A percentile compares a stretch with the other conserved stretches of the same genome.
Conservation (phyloP, 345 rosid species). For the Kandelia obovata region DNA sequence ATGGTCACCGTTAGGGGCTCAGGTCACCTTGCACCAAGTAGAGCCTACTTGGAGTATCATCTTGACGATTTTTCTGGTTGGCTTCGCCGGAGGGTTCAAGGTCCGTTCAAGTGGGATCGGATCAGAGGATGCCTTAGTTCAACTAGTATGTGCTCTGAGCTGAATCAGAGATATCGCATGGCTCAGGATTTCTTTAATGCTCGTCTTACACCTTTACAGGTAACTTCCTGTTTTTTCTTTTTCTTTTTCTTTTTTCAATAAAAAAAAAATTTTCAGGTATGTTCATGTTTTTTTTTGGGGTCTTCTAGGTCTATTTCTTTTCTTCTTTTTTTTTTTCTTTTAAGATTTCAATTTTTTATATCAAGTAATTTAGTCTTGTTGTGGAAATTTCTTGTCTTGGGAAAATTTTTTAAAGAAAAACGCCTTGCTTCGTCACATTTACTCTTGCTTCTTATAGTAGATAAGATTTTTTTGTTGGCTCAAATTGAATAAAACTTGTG, state of each 20-base stretch:
- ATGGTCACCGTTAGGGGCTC: slow-evolving; percentile 75
- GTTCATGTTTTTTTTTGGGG: background rate
- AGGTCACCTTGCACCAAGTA: slow-evolving; percentile 69
- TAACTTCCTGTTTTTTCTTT: slow-evolving; percentile 1
- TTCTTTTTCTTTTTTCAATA: background rate
- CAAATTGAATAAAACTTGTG: too few species aligned
- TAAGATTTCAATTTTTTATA: background rate
- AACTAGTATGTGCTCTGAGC: slow-evolving; percentile 58
- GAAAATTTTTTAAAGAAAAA: background rate
- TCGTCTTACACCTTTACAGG: slow-evolving; percentile 75
- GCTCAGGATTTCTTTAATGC: slow-evolving; percentile 92
- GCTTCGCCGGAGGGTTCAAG: slow-evolving; percentile 65
- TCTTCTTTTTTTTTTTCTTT: background rate
- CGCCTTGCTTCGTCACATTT: too few species aligned
- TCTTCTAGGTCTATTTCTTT: background rate
- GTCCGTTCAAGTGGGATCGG: slow-evolving; percentile 76
- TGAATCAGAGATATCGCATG: slow-evolving; percentile 69
- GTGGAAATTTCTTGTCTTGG: background rate
- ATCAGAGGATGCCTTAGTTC: slow-evolving; percentile 67
- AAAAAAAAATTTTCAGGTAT: background rate
- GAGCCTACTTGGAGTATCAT: slow-evolving; percentile 73
- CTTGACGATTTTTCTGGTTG: slow-evolving; percentile 76
- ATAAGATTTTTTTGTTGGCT: too few species aligned
- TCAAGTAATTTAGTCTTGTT: background rate
- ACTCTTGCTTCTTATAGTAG: background rate